Evolutionary conservation across 2,329 filamentous ascomycete genomes (phyloP).

Genomic region (Gremmenia infestans): DNA sequence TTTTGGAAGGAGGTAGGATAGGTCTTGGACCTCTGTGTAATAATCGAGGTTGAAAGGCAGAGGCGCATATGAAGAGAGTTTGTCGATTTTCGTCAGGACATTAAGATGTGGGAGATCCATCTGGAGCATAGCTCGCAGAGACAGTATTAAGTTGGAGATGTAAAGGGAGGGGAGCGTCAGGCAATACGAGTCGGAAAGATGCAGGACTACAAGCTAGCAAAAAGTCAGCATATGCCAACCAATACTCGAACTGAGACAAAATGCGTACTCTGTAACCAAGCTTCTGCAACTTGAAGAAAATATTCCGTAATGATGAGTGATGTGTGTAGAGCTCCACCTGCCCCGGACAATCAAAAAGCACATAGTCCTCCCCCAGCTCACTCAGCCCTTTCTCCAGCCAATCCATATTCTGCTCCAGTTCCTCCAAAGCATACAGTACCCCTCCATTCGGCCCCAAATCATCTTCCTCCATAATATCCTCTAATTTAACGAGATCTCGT

Average conservation of each 20-base stretch:
- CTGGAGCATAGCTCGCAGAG: slow-evolving; percentile 93
- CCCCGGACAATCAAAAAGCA: slow-evolving; percentile 93
- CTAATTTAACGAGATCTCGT: slow-evolving; percentile 78
- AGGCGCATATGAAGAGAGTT: slow-evolving; percentile 75
- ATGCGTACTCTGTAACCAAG: slow-evolving; percentile 78
- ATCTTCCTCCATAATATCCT: slow-evolving; percentile 92
- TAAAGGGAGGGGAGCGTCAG: slow-evolving; percentile 91
- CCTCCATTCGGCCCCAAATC: slow-evolving; percentile 88
- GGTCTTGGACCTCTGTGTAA: slow-evolving; percentile 95
- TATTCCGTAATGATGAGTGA: slow-evolving; percentile 84
- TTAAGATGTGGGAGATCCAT: slow-evolving; percentile 97
- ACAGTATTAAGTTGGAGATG: slow-evolving; percentile 88
- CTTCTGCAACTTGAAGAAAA: slow-evolving; percentile 88
- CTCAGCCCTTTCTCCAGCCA: slow-evolving; percentile 83
- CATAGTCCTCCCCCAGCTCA: slow-evolving; percentile 80
- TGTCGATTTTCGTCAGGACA: slow-evolving; percentile 96
- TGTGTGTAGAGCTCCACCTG: slow-evolving; percentile 98
- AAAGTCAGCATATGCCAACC: slow-evolving; percentile 22
- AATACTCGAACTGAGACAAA: slow-evolving; percentile 12
- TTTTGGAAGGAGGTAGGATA: slow-evolving; percentile 75
- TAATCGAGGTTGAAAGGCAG: slow-evolving; percentile 94
- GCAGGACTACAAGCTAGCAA: slow-evolving; percentile 78
- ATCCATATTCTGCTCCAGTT: slow-evolving; percentile 88
- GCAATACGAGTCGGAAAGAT: slow-evolving; percentile 91
- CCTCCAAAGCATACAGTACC: slow-evolving; percentile 88